Evolutionary conservation across 768 basidiomycete genomes (phyloP).

Genomic region (Dacryopinax spathularia): DNA sequence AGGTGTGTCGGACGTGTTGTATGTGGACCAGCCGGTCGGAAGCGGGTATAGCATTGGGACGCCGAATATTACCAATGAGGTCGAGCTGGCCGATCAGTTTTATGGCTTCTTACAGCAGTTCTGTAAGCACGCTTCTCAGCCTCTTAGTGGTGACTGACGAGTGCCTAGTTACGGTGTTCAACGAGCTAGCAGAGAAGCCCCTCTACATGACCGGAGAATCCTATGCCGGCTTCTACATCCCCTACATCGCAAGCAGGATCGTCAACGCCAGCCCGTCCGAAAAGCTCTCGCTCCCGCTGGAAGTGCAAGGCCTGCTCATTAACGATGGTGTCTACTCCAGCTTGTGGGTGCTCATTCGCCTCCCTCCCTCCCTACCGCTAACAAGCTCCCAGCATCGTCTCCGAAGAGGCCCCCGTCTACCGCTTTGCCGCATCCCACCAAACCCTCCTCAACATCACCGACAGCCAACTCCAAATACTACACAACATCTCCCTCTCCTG

Average conservation of each 20-base stretch:
- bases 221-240: constrained; percentile 7
- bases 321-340: constrained; percentile 12
- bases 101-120: constrained; percentile 10
- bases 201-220: constrained; percentile 9
- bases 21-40: not conserved
- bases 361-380: not conserved
- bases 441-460: not conserved
- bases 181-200: constrained; percentile 8
- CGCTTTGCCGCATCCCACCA: not conserved
- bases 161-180: not conserved
- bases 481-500: not conserved
- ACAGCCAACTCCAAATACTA: not conserved
- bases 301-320: constrained; percentile 10
- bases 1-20: not conserved
- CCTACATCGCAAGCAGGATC: constrained; percentile 11
- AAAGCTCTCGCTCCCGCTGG: constrained; percentile 5
- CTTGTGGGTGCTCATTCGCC: constrained; percentile 4
- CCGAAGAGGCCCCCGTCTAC: not conserved
- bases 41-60: not conserved
- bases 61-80: constrained; percentile 1
- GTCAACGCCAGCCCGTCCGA: constrained; percentile 4
- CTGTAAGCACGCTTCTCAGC: not conserved
- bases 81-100: constrained; percentile 11
- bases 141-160: not conserved
- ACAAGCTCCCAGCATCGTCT: not conserved